Evolutionary conservation across 2,329 filamentous ascomycete species (phyloP), one percentile per base, ranked within the genome.

Genomic region (Colletotrichum simmondsii): DNA sequence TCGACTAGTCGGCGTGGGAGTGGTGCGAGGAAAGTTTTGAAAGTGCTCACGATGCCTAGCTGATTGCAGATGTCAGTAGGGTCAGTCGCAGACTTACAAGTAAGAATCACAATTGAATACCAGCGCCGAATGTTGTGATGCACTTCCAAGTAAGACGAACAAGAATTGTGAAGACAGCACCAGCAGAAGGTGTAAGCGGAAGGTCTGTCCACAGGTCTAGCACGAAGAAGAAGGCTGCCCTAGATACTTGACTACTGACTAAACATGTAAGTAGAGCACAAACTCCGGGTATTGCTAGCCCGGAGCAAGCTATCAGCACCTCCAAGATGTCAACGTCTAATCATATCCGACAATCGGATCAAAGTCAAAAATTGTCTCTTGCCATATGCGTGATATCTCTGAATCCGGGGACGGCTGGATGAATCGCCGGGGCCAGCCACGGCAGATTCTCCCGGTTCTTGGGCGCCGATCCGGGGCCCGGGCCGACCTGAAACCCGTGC

Each of bases 381-480:
- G 37, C 42, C 42, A 16, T n/a, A 3, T 19, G 7, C n/a, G 32
- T 5, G 22, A 60, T 62, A 46, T 26, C 42, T 35, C 26, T 32
- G 26, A 53, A 53, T 6, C 22, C 60, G 28, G 28, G 11, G 16
- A 16, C 19, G 37, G 42, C 42, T n/a, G 19, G 42, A 49, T 22
- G 59, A 61, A 30, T 30, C 58, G 26, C 24, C 35, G 35, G 35
- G 42, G 35, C 37, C n/a, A 28, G 54, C 19, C 26, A 28, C 49
- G 56, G 46, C 37, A 37, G 49, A 54, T 28, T 58, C 30, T 58
- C 54, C 68, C 61, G 62, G 42, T 54, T 56, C n/a, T 30, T 37
- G 61, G 8, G 53, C n/a, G 53, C 49, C 65, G 32, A 30, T 26
- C 30, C 65, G 19, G 65, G 70, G 63, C 53, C 59, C 66, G 65